Conservation (phyloP, 2,329 filamentous ascomycete genomes). For the Stylonectria norvegica region DNA sequence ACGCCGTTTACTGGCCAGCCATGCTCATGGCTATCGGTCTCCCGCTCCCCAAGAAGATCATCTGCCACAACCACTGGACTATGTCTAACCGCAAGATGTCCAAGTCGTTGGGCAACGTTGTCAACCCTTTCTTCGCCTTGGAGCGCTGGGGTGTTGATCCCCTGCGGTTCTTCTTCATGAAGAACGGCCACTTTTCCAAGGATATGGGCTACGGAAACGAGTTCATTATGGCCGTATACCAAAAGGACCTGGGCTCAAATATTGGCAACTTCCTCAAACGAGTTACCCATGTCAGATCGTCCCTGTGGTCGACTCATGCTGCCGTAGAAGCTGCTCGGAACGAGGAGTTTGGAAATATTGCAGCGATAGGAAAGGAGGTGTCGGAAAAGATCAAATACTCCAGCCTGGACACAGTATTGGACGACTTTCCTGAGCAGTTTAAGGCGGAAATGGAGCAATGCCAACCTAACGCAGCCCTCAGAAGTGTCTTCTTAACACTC, state of each 20-base stretch:
- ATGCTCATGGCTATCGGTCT: conserved; percentile 86
- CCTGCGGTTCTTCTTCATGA: conserved; percentile 84
- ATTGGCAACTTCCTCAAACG: conserved; percentile 79
- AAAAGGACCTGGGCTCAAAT: conserved; percentile 71
- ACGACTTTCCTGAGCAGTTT: conserved; percentile 28
- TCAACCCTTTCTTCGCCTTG: conserved; percentile 89
- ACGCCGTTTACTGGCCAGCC: conserved; percentile 97
- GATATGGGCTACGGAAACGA: conserved; percentile 85
- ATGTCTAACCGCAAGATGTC: conserved; percentile 92
- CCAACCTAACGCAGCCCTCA: too few species aligned
- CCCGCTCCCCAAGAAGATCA: conserved; percentile 71
- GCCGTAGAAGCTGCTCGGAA: conserved; percentile 43
- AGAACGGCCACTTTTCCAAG: conserved; percentile 70
- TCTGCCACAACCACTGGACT: conserved; percentile 95
- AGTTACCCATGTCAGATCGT: conserved; percentile 59
- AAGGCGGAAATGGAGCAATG: too few species aligned
- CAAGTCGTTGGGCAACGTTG: conserved; percentile 90
- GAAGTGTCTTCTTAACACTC: too few species aligned
- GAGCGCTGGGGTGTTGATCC: conserved; percentile 84
- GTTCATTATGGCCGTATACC: conserved; percentile 71
- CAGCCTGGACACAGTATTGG: conserved; percentile 28
- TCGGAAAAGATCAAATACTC: conserved; percentile 11
- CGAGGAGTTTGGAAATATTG: conserved; percentile 22
- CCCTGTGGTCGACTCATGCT: conserved; percentile 60
- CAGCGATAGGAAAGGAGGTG: neutral